Conservation (phyloP, 257 asterid genomes). For the Buddleja alternifolia region DNA sequence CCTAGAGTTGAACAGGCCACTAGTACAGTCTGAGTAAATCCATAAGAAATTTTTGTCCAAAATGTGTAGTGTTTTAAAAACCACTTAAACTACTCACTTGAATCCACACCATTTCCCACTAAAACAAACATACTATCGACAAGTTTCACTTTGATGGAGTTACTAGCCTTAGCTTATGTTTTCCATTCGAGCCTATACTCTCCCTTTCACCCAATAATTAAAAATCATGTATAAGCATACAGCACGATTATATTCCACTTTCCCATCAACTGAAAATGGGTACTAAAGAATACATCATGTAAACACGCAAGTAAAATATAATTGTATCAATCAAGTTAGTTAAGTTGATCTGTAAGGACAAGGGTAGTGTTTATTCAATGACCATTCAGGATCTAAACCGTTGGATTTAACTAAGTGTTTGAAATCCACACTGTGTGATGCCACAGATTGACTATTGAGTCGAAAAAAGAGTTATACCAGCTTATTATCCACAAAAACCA, state of each 20-base stretch:
- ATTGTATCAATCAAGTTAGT: not conserved
- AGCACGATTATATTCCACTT: not conserved
- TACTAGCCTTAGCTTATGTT: not conserved
- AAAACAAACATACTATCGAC: not conserved
- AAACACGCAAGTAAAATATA: not conserved
- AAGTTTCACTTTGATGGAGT: not conserved
- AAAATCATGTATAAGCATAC: not conserved
- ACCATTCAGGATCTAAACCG: conserved; percentile 9
- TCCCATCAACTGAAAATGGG: conserved; percentile 1
- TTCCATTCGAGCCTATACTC: not conserved
- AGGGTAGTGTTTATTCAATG: conserved; percentile 4
- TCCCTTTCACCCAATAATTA: not conserved
- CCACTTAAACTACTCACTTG: not conserved
- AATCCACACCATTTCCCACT: not conserved
- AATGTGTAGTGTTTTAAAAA: not conserved
- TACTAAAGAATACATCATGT: not conserved
- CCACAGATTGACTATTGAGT: not conserved
- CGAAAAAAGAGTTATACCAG: conserved; percentile 56
- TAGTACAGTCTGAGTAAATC: not conserved
- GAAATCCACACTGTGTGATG: not conserved
- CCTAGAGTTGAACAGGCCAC: conserved; percentile 3
- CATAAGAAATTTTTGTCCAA: not conserved
- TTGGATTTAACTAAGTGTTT: conserved; percentile 13
- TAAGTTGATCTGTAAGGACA: not conserved
- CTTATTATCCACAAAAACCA: conserved; percentile 97